Evolutionary conservation across 2,329 filamentous ascomycete species (phyloP).

Genomic region (Colletotrichum cereale): DNA sequence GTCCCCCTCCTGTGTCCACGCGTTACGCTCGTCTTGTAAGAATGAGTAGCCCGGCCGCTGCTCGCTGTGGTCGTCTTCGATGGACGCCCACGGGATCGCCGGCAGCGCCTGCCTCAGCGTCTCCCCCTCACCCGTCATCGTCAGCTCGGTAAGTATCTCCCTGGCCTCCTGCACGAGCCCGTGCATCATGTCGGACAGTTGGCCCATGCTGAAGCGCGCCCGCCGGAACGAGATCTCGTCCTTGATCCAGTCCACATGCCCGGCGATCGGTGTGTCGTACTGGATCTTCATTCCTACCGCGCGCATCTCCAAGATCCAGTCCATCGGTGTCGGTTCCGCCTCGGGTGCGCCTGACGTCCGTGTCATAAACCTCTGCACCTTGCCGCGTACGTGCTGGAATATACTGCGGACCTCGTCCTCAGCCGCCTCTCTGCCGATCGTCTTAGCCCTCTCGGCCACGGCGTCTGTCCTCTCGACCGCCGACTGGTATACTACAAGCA

Average conservation of each 20-base stretch:
- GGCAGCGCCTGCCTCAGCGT: background rate
- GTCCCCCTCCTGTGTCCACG: background rate
- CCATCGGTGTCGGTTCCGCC: conserved; percentile 33
- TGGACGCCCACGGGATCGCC: background rate
- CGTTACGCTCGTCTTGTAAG: background rate
- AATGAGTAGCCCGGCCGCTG: background rate
- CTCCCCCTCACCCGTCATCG: background rate
- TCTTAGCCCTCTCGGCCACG: too few species aligned
- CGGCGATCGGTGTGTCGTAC: conserved; percentile 22
- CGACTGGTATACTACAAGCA: conserved; percentile 36
- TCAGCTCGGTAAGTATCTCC: conserved; percentile 22
- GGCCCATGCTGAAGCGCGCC: background rate
- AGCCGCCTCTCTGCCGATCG: background rate
- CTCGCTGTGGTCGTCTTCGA: background rate
- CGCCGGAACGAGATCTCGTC: background rate
- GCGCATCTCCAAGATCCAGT: conserved; percentile 38
- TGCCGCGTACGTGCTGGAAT: conserved; percentile 23
- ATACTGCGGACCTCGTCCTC: conserved; percentile 13
- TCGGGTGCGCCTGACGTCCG: background rate
- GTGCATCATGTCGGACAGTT: conserved; percentile 5
- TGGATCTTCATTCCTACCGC: conserved; percentile 38
- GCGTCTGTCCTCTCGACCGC: too few species aligned
- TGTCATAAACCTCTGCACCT: conserved; percentile 40
- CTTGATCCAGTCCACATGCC: background rate
- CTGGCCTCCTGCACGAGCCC: background rate